Base-by-base conservation (phyloP, 2,329 filamentous ascomycete species). In the Penicillium sp. region DNA sequence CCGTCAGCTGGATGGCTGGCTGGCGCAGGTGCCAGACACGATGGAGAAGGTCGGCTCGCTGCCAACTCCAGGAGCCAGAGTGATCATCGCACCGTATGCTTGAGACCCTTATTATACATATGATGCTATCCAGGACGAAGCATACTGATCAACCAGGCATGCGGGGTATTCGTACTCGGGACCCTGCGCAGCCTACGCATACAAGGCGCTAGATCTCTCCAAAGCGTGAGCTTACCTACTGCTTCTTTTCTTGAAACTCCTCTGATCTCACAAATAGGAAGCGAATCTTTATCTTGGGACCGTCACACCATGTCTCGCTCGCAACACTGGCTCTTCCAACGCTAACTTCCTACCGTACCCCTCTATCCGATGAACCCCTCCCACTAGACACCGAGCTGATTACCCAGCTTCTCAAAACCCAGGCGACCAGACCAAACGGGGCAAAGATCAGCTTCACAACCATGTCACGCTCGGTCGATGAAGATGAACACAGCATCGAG, bases 111-210 rank as follows among this genome's bases (percentile, higher is more conserved):
- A 41, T 53, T 19, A 34, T 39, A 24, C 45, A 32, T n/a, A 24
- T 19, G n/a, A 28, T 2, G 2, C 4, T 12, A 10, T 33, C 21
- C 13, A 22, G 12, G 48, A 3, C 17, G 19, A 28, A 51, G 9
- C 35, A 53, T 53, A 44, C 53, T 64, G 43, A 41, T 48, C 13
- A 49, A 46, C 59, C 61, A 96, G 91, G 53, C 93, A 98, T 69
- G 93, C 93, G 52, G 93, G 93, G 53, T 98, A 95, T 72, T 75
- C 80, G 2, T 97, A 91, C 75, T 98, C 93, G 4, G 93, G 93
- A 7, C 81, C 84, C 34, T 91, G 88, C 58, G 93, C 93, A 38
- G 93, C 90, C 38, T 97, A 88, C 83, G 93, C 93, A 8, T 98
- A 97, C 72, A 93, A 88, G 69, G 80, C 81, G 6, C 82, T 95